Evolutionary conservation across 768 basidiomycete species (phyloP).

Genomic region (Dendrothele bispora): DNA sequence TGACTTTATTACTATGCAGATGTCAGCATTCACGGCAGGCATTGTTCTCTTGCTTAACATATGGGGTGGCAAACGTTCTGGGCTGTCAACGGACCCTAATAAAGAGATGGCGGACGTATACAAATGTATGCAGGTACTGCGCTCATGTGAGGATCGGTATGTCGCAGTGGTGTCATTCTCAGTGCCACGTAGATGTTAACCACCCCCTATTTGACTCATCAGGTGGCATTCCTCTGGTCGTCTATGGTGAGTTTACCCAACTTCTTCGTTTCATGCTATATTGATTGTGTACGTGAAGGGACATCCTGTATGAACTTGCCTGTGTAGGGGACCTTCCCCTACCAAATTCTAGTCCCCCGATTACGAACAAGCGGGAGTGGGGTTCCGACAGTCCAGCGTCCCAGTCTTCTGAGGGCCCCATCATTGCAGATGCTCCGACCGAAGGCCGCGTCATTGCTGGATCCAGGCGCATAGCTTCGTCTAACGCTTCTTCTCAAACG

Average conservation of each 20-base stretch:
- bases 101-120: constrained; percentile 43
- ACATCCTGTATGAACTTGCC: constrained; percentile 71
- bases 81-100: constrained; percentile 27
- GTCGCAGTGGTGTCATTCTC: neutral
- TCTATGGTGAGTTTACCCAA: constrained; percentile 7
- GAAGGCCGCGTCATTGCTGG: constrained; percentile 1
- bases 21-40: constrained; percentile 18
- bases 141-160: constrained; percentile 15
- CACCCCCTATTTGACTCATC: too few relatives aligned
- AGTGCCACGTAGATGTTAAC: too few relatives aligned
- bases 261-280: neutral
- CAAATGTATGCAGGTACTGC: constrained; percentile 38
- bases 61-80: constrained; percentile 40
- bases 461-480: constrained; percentile 1
- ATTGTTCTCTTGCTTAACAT: constrained; percentile 51
- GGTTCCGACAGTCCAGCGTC: constrained; percentile 49
- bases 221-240: constrained; percentile 18
- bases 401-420: neutral
- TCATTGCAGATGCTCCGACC: neutral
- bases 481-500: too few relatives aligned
- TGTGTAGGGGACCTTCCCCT: constrained; percentile 71
- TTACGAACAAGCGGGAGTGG: constrained; percentile 60
- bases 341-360: constrained; percentile 51
- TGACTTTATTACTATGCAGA: constrained; percentile 12
- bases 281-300: constrained; percentile 39